Conservation (phyloP, 257 asterid genomes). For the Apocynum venetum region DNA sequence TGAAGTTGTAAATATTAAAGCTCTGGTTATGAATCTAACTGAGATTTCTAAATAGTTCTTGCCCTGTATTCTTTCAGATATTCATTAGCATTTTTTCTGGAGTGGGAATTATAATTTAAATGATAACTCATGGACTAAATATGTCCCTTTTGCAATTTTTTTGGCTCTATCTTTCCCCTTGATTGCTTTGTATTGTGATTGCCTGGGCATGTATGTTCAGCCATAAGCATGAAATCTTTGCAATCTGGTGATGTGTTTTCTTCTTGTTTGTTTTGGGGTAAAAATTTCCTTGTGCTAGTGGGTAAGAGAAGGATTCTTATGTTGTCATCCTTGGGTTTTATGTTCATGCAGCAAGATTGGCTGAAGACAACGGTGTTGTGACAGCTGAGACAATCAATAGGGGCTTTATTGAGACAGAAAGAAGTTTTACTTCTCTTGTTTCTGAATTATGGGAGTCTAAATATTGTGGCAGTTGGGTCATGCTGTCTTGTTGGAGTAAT, state of each 20-base stretch:
- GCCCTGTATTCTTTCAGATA: background rate
- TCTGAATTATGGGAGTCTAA: slow-evolving; percentile 32
- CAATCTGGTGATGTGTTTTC: background rate
- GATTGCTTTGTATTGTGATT: background rate
- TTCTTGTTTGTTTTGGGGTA: background rate
- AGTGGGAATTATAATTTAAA: background rate
- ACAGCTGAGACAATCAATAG: slow-evolving; percentile 29
- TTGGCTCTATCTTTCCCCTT: background rate
- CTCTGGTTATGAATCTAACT: background rate
- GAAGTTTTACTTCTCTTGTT: slow-evolving; percentile 31
- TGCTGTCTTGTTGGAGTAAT: slow-evolving; percentile 66
- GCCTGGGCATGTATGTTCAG: no score
- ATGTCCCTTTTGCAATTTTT: background rate
- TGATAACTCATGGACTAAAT: background rate
- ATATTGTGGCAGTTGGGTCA: slow-evolving; percentile 77
- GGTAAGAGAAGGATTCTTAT: slow-evolving; percentile 22
- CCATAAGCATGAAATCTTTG: background rate
- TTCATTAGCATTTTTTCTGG: background rate
- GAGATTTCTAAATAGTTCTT: background rate
- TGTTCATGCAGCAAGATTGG: slow-evolving; percentile 34
- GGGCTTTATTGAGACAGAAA: slow-evolving; percentile 35
- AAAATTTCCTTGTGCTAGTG: slow-evolving; percentile 1
- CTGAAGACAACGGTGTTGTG: slow-evolving; percentile 26
- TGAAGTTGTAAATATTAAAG: background rate
- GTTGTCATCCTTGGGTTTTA: slow-evolving; percentile 25